Evolutionary conservation across 208 protist genomes (phyloP).

Genomic region (Herpetomonas samuelpessoai): DNA sequence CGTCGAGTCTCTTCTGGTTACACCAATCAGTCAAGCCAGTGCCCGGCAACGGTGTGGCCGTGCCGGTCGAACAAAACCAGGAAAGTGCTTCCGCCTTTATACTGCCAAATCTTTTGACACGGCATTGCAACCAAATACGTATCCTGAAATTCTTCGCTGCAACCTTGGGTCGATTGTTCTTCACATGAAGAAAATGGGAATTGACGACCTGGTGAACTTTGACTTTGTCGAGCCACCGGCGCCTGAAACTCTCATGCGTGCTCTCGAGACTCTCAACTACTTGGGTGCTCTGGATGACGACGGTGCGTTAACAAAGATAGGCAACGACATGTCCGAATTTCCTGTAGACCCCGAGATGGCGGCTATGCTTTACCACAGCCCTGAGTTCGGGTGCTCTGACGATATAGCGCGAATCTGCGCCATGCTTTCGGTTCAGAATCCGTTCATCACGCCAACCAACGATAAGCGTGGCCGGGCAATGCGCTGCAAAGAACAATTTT

Average conservation of each 20-base stretch:
- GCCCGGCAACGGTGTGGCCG: slow-evolving; percentile 95
- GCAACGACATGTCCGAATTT: slow-evolving; percentile 97
- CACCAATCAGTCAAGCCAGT: slow-evolving; percentile 96
- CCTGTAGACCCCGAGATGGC: slow-evolving; percentile 97
- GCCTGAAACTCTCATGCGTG: slow-evolving; percentile 92
- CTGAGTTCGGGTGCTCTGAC: slow-evolving; percentile 94
- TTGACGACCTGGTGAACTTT: slow-evolving; percentile 97
- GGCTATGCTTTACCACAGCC: slow-evolving; percentile 95
- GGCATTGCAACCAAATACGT: slow-evolving; percentile 89
- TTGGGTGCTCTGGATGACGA: slow-evolving; percentile 98
- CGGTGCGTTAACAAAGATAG: slow-evolving; percentile 95
- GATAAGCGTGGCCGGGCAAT: slow-evolving; percentile 76
- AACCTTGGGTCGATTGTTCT: slow-evolving; percentile 97
- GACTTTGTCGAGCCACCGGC: slow-evolving; percentile 99
- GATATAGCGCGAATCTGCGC: slow-evolving; percentile 97
- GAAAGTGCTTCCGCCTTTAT: slow-evolving; percentile 98
- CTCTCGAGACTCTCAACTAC: slow-evolving; percentile 94
- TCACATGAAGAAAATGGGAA: slow-evolving; percentile 97
- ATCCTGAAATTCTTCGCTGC: slow-evolving; percentile 98
- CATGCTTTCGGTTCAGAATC: slow-evolving; percentile 93
- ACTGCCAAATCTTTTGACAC: slow-evolving; percentile 95
- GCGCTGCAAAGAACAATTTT: slow-evolving; percentile 94
- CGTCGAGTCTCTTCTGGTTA: slow-evolving; percentile 97
- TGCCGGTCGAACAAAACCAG: slow-evolving; percentile 94
- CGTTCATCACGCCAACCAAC: slow-evolving; percentile 64